Evolutionary conservation across 306 rosid species (phyloP).

Genomic region (Malus orientalis): DNA sequence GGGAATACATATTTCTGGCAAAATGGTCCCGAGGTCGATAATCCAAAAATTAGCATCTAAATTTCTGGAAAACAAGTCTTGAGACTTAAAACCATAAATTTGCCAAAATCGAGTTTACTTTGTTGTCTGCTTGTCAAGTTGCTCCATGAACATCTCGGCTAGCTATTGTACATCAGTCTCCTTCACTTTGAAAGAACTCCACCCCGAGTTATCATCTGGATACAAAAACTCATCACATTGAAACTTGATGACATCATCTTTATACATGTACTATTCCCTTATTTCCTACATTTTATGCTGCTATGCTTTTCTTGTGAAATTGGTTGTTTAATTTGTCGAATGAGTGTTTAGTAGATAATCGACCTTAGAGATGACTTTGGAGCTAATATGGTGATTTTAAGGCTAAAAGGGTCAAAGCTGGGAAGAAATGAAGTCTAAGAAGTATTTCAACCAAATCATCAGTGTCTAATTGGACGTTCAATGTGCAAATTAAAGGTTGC

Average conservation of each 20-base stretch:
- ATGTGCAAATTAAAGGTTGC: too few species aligned
- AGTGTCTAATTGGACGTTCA: too few species aligned
- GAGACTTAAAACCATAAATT: too few species aligned
- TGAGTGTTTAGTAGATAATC: neutral
- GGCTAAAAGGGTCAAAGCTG: neutral
- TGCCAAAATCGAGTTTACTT: too few species aligned
- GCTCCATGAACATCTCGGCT: too few species aligned
- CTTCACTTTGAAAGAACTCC: neutral
- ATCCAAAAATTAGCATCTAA: too few species aligned
- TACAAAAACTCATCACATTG: neutral
- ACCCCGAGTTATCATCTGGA: neutral
- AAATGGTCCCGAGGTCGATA: too few species aligned
- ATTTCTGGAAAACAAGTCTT: too few species aligned
- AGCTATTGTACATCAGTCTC: neutral
- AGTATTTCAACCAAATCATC: too few species aligned
- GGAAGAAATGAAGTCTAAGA: too few species aligned
- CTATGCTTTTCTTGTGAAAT: neutral
- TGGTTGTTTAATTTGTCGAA: neutral
- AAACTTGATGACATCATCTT: neutral
- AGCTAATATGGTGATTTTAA: neutral
- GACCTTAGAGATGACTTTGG: neutral
- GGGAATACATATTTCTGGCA: too few species aligned
- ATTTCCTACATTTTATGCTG: neutral
- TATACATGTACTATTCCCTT: neutral
- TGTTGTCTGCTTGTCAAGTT: too few species aligned